These are phyloP conservation scores for Inonotus hispidus DNA, from an alignment of 1,284 basidiomycete genomes.

Conservation along the genomic window DNA sequence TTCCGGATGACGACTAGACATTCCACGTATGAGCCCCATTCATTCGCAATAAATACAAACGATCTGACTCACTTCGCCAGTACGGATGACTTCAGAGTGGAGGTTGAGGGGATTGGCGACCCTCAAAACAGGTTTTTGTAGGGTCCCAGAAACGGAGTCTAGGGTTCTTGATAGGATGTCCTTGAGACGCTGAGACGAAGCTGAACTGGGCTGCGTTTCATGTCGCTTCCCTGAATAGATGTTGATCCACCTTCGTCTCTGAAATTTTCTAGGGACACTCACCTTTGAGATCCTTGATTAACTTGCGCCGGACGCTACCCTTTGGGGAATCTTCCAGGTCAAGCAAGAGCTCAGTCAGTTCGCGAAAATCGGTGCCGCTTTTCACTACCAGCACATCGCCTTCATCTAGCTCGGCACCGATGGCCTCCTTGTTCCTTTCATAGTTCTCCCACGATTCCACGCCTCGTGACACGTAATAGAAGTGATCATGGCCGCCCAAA, in stretches of 20 bases:
- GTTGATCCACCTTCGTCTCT: slow-evolving; percentile 34
- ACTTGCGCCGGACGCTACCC: slow-evolving; percentile 60
- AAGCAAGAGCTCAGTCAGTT: slow-evolving; percentile 71
- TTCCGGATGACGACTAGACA: slow-evolving; percentile 68
- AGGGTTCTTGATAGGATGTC: slow-evolving; percentile 63
- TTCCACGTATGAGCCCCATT: not conserved
- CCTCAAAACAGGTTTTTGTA: slow-evolving; percentile 66
- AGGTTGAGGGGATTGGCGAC: slow-evolving; percentile 72
- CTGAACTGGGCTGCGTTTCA: slow-evolving; percentile 53
- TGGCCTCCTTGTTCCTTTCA: slow-evolving; percentile 45
- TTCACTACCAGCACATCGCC: slow-evolving; percentile 76
- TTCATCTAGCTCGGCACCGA: slow-evolving; percentile 72
- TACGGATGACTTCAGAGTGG: slow-evolving; percentile 69
- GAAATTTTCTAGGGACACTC: slow-evolving; percentile 13
- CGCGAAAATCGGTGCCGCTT: slow-evolving; percentile 88
- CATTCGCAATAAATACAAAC: slow-evolving; percentile 31
- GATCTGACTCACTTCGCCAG: slow-evolving; percentile 37
- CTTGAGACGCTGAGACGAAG: slow-evolving; percentile 53
- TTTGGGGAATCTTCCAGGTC: slow-evolving; percentile 55
- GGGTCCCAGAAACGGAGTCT: slow-evolving; percentile 62
- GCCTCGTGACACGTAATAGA: slow-evolving; percentile 80
- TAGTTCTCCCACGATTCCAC: slow-evolving; percentile 71
- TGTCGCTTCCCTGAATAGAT: slow-evolving; percentile 55
- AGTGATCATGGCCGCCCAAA: slow-evolving; percentile 88
- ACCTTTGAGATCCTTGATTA: slow-evolving; percentile 65